Conservation (phyloP, 768 basidiomycete genomes). For the Daedaleopsis sinensis region DNA sequence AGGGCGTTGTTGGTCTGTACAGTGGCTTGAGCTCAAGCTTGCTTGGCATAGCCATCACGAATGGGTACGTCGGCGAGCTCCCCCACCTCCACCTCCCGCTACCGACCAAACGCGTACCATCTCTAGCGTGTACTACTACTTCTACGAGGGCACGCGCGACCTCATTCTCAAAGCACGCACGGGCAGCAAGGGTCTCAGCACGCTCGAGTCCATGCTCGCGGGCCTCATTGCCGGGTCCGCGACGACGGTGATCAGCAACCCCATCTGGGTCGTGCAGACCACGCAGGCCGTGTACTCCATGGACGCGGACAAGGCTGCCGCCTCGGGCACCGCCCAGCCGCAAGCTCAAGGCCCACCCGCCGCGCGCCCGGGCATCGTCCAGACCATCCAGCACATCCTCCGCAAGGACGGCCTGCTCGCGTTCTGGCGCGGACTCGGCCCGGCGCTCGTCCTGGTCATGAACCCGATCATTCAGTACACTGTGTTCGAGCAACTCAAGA, state of each 20-base stretch:
- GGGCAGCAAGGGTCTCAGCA: conserved; percentile 72
- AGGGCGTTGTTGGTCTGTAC: conserved; percentile 86
- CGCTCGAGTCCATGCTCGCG: conserved; percentile 87
- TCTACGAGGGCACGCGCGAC: conserved; percentile 74
- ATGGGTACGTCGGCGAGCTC: conserved; percentile 57
- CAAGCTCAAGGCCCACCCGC: background rate
- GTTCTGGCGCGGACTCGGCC: conserved; percentile 92
- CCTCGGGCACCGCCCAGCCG: background rate
- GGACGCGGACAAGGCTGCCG: conserved; percentile 25
- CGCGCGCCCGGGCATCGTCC: conserved; percentile 39
- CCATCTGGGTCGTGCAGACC: conserved; percentile 96
- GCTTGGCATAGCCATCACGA: conserved; percentile 90
- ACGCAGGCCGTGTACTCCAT: conserved; percentile 76
- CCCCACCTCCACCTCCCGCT: background rate
- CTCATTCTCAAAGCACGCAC: conserved; percentile 51
- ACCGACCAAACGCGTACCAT: background rate
- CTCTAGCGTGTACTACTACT: conserved; percentile 88
- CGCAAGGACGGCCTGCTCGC: conserved; percentile 76
- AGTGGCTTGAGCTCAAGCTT: conserved; percentile 85
- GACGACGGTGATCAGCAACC: conserved; percentile 88
- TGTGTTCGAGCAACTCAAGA: conserved; percentile 94
- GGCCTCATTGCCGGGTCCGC: conserved; percentile 89
- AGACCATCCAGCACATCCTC: conserved; percentile 71
- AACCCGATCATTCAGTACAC: conserved; percentile 97
- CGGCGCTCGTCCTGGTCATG: conserved; percentile 89